A percentile compares a stretch with the other conserved stretches of the same genome.
Evolutionary conservation across 768 basidiomycete genomes (phyloP).

Genomic region (Amanita rubescens): DNA sequence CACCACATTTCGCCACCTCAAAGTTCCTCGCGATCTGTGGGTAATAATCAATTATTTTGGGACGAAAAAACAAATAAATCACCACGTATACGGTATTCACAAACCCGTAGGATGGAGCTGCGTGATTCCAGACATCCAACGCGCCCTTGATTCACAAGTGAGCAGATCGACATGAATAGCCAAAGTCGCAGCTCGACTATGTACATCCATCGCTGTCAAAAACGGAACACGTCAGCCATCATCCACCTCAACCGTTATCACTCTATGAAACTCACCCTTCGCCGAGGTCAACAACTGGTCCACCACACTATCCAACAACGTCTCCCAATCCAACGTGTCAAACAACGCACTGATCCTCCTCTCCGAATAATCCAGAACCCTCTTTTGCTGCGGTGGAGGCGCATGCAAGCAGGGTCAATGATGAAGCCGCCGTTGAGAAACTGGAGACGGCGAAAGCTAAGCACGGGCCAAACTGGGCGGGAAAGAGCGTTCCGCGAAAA

Average conservation of each 20-base stretch:
- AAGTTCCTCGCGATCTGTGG: too few relatives aligned
- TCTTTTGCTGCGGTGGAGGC: constrained; percentile 57
- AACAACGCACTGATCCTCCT: constrained; percentile 80
- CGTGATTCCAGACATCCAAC: constrained; percentile 88
- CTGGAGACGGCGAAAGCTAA: not conserved
- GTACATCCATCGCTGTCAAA: constrained; percentile 66
- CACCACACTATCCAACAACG: constrained; percentile 60
- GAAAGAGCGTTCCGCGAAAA: constrained; percentile 33
- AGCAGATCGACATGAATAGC: constrained; percentile 83
- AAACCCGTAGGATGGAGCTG: constrained; percentile 76
- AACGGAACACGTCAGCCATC: constrained; percentile 1
- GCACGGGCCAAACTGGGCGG: constrained; percentile 17
- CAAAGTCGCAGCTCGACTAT: constrained; percentile 70
- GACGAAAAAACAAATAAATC: too few relatives aligned
- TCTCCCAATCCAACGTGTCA: constrained; percentile 88
- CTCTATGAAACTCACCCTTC: constrained; percentile 43
- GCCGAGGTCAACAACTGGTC: constrained; percentile 66
- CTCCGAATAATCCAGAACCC: constrained; percentile 81
- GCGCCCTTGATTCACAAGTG: constrained; percentile 63
- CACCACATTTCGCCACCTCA: too few relatives aligned
- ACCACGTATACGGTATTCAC: constrained; percentile 1
- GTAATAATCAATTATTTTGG: too few relatives aligned
- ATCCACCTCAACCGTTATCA: not conserved
- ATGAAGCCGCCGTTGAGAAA: too few relatives aligned
- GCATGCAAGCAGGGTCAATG: constrained; percentile 11